A percentile compares a stretch with the other conserved stretches of the same genome.
phyloP scores from a whole-genome alignment of 306 rosid genomes.

The Ziziphus jujuba region DNA sequence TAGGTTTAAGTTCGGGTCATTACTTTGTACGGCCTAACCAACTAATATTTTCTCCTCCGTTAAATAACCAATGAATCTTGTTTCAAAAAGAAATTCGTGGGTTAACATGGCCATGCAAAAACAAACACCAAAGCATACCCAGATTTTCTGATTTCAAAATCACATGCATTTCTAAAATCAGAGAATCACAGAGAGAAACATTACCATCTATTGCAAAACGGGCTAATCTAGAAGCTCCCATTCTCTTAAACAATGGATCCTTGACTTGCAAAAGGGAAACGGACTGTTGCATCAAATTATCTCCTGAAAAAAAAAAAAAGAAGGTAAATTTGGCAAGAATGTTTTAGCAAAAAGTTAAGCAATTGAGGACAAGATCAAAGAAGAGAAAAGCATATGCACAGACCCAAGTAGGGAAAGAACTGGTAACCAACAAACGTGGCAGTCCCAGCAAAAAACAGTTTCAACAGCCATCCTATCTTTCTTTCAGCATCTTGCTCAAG shows the following conservation, averaged over 20 bases:
- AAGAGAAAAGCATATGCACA: not conserved
- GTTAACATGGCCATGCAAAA: too few species aligned
- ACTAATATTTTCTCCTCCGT: too few species aligned
- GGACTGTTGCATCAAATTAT: conserved; percentile 87
- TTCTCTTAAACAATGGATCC: conserved; percentile 91
- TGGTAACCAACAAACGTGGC: conserved; percentile 69
- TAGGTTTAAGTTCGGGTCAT: too few species aligned
- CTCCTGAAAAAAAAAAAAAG: conserved; percentile 71
- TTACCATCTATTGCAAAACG: conserved; percentile 88
- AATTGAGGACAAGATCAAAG: not conserved
- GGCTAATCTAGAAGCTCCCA: conserved; percentile 90
- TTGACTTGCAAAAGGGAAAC: conserved; percentile 79
- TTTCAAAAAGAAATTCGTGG: not conserved
- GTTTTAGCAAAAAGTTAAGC: too few species aligned
- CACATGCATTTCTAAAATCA: not conserved
- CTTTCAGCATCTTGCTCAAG: conserved; percentile 77
- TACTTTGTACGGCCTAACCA: too few species aligned
- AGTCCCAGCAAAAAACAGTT: conserved; percentile 74
- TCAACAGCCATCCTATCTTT: conserved; percentile 82
- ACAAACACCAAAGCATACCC: too few species aligned
- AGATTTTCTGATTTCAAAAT: too few species aligned
- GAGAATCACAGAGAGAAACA: conserved; percentile 7
- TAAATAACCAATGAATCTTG: not conserved
- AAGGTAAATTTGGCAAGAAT: too few species aligned
- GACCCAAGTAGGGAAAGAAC: conserved; percentile 86